A percentile compares a stretch with the other conserved stretches of the same genome.
phyloP scores from a whole-genome alignment of 495 filamentous ascomycete genomes.

The Penicillium riverlandense region DNA sequence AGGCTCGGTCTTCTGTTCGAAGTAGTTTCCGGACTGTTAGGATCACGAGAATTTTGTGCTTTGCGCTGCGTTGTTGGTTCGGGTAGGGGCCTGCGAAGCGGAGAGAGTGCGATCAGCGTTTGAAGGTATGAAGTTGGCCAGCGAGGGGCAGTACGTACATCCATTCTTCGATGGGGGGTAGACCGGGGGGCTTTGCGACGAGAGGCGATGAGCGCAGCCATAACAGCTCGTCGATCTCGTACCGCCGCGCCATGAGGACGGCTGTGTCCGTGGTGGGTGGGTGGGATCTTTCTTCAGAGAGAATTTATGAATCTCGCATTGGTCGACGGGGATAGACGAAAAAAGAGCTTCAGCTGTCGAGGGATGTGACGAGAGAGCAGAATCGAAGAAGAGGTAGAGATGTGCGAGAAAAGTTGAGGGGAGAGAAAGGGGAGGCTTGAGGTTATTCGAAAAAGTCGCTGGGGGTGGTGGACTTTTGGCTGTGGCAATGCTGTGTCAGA shows the following conservation, averaged over 20 bases:
- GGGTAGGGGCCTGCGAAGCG: slow-evolving; percentile 32
- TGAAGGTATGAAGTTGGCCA: slow-evolving; percentile 8
- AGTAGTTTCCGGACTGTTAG: slow-evolving; percentile 33
- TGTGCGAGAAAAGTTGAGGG: background rate
- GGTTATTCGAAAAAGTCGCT: slow-evolving; percentile 5
- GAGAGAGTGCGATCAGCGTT: slow-evolving; percentile 17
- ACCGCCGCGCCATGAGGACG: slow-evolving; percentile 53
- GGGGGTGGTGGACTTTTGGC: slow-evolving; percentile 18
- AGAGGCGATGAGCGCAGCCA: slow-evolving; percentile 75
- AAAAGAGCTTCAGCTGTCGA: background rate
- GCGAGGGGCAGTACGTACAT: slow-evolving; percentile 44
- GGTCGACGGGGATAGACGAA: slow-evolving; percentile 3
- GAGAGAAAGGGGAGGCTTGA: background rate
- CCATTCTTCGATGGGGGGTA: slow-evolving; percentile 94
- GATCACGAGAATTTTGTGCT: slow-evolving; percentile 35
- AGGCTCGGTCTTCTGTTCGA: slow-evolving; percentile 49
- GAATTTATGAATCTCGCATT: slow-evolving; percentile 28
- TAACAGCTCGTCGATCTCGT: slow-evolving; percentile 73
- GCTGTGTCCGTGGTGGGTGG: slow-evolving; percentile 11
- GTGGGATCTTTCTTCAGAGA: slow-evolving; percentile 20
- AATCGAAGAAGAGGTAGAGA: background rate
- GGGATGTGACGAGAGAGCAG: background rate
- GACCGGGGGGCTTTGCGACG: slow-evolving; percentile 67
- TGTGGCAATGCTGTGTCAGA: too few species aligned
- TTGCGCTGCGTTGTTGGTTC: slow-evolving; percentile 42